Evolutionary conservation across 2,329 filamentous ascomycete species (phyloP), one percentile per base, ranked within the genome.

Genomic region (Pseudogymnoascus sp.): DNA sequence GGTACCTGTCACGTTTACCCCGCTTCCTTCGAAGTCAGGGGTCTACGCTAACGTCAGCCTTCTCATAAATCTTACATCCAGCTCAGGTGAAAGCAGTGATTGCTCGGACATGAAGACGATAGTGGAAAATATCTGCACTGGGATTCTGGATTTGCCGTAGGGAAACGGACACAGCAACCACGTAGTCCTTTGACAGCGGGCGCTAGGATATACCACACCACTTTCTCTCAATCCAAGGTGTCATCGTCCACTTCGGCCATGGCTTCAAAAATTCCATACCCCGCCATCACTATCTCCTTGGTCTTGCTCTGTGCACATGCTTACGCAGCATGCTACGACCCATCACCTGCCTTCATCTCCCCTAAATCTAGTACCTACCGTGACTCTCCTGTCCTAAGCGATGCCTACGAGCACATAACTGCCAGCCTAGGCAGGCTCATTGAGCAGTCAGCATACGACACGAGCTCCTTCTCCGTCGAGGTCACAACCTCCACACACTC

Each of bases 401-500:
- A 33, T 55, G 29, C 16, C 49, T 55, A 33, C 29, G 14, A 55
- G n/a, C 2, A n/a, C 16, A 33, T 55, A 33, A 21, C n/a, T 5
- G 16, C n/a, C 2, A 33, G 29, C 8, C 29, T 33, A 29, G 49
- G 16, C n/a, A 26, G 6, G n/a, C 49, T 55, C 29, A 6, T 55
- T 6, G 8, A 16, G 10, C 29, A 33, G 49, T 1, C 49, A 12
- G 49, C 6, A 10, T 55, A 33, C 3, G 29, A 55, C 29, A 55
- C 49, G n/a, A 55, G 29, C 29, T 55, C 49, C 10, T 55, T 55
- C 49, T 55, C 49, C n/a, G 33, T 55, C 12, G 61, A 62, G 16
- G 45, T 62, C 33, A 62, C 61, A 14, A 62, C 43, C 14, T 62
- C 61, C 2, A 38, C 45, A 23, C 16, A 38, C n/a, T 58, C 61